Conservation (phyloP, 2,329 filamentous ascomycete species). For the Tolypocladium paradoxum region DNA sequence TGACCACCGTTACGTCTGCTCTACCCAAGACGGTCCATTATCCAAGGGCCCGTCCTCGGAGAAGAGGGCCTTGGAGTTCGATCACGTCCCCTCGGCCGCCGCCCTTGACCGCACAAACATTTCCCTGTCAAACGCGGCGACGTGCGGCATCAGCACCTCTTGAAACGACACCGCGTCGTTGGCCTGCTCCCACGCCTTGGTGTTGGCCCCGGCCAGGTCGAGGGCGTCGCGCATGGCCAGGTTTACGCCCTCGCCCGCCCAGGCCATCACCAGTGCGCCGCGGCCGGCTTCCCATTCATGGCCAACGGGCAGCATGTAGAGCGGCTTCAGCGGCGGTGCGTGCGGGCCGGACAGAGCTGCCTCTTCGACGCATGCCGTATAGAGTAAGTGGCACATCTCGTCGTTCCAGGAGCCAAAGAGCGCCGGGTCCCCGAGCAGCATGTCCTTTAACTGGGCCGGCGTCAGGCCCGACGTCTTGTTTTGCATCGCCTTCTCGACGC, state of each 20-base stretch:
- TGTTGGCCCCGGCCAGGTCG: constrained; percentile 28
- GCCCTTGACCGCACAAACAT: constrained; percentile 2
- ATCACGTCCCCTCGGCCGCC: constrained; percentile 4
- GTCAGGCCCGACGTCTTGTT: constrained; percentile 5
- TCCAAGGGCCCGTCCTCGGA: constrained; percentile 2
- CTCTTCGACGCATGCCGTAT: constrained; percentile 15
- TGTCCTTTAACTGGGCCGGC: constrained; percentile 6
- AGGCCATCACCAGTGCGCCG: constrained; percentile 42
- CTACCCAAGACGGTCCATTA: too few species aligned
- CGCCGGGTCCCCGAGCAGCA: constrained; percentile 10
- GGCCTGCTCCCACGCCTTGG: background rate
- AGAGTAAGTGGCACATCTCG: constrained; percentile 16
- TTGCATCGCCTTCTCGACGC: constrained; percentile 13
- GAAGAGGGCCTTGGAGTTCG: constrained; percentile 3
- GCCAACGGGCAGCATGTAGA: constrained; percentile 31
- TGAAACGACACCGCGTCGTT: constrained; percentile 4
- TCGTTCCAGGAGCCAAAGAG: constrained; percentile 16
- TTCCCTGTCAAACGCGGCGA: constrained; percentile 1
- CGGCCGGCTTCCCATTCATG: constrained; percentile 26
- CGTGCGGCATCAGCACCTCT: constrained; percentile 6
- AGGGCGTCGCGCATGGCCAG: constrained; percentile 38
- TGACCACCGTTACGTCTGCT: background rate
- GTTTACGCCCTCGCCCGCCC: constrained; percentile 44
- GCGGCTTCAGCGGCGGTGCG: constrained; percentile 7
- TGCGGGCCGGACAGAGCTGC: constrained; percentile 8